phyloP scores from a whole-genome alignment of 2,329 filamentous ascomycete genomes.

The Rhinocladiella mackenziei region DNA sequence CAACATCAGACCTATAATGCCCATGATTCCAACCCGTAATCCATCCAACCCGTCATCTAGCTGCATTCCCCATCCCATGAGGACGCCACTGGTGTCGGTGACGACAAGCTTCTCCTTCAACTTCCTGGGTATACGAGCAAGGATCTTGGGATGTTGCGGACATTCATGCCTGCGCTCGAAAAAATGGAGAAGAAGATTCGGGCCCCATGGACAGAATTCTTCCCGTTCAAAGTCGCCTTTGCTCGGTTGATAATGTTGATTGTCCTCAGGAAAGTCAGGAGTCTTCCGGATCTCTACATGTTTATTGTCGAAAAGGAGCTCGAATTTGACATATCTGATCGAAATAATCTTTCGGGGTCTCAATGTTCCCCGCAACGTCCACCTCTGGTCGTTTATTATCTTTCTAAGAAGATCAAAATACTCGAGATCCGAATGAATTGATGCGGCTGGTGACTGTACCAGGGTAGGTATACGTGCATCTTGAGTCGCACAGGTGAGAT shows the following conservation, averaged over 20 bases:
- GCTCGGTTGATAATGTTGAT: constrained; percentile 1
- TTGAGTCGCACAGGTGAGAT: not conserved
- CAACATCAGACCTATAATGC: not conserved
- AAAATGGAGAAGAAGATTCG: constrained; percentile 2
- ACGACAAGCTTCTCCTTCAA: constrained; percentile 2
- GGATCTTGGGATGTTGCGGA: constrained; percentile 1
- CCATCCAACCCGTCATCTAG: not conserved
- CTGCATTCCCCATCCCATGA: constrained; percentile 6
- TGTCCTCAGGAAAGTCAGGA: not conserved
- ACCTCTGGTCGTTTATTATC: not conserved
- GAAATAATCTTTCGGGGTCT: constrained; percentile 2
- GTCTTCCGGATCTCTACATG: constrained; percentile 3
- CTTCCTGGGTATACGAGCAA: constrained; percentile 2
- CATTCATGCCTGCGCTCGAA: constrained; percentile 4
- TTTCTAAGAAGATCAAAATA: not conserved
- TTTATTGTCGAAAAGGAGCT: constrained; percentile 6
- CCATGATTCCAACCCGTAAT: constrained; percentile 2
- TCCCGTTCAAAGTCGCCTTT: not conserved
- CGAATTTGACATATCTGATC: constrained; percentile 7
- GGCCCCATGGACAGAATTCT: not conserved
- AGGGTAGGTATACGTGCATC: not conserved
- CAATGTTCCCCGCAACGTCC: not conserved
- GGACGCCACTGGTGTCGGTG: not conserved
- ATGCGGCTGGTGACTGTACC: not conserved
- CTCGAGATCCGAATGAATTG: not conserved